Evolutionary conservation across 192 early-diverging fungal species (phyloP), one percentile per base, ranked within the genome.

Genomic region (Cladochytrium replicatum): DNA sequence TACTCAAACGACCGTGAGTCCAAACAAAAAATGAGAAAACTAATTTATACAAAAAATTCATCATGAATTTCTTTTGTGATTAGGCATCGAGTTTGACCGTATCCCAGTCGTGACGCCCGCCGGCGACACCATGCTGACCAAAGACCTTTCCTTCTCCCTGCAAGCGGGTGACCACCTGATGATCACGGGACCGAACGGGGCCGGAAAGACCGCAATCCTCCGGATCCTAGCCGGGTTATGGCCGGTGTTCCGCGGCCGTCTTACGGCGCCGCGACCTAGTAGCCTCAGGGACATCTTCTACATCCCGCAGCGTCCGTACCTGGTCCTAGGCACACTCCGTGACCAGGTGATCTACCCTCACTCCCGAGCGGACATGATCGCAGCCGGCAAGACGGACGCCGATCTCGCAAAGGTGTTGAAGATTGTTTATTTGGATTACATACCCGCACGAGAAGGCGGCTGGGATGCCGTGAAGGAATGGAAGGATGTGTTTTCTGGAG

Each of bases 311-410:
- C 74, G 87, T 29, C 90, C 90, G 11, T 93, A 93, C 43, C 67
- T 99, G 29, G 83, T 89, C 39, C 75, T 93, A 25, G 96, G 96
- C 38, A 87, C 86, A 0, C 69, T 99, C 29, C 78, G 93, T 23
- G 92, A 97, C 57, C 92, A 94, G 53, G 83, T 97, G 48, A 93
- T 99, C 43, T 97, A 99, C 65, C 93, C 96, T 11, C 83, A 94
- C 58, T 86, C 81, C 17, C 54, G 72, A 3, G 72, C 71, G 31
- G 45, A 75, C 13, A 70, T 75, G 66, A 40, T 48, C 9, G 47
- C 32, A 2, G 55, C 80, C 6, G 78, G 83, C 27, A 57, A 76
- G 4, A 84, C 83, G 4, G 96, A 97, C 55, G 72, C 66, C 11
- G 79, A 93, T 21, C 67, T 99, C 29, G 64, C 75, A 46, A 72